Conservation (phyloP, 805 yeast genomes). For the Schwanniomyces pseudopolymorphus region DNA sequence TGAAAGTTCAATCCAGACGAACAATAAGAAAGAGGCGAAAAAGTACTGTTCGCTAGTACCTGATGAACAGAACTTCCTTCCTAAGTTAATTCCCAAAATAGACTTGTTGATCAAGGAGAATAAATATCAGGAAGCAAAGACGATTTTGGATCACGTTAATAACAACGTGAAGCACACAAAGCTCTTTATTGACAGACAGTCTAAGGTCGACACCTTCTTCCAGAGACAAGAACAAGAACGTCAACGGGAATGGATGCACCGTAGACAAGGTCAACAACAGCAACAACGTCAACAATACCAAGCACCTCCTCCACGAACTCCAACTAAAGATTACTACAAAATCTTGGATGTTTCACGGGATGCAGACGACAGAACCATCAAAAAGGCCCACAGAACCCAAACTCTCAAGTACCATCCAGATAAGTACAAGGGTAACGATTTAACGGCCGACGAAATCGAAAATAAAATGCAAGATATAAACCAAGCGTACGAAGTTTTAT, state of each 20-base stretch:
- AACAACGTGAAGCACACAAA: conserved; percentile 38
- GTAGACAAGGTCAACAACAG: conserved; percentile 41
- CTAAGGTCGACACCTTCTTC: conserved; percentile 25
- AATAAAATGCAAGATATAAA: conserved; percentile 87
- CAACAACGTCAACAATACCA: conserved; percentile 38
- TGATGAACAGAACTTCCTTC: conserved; percentile 30
- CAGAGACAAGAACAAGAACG: conserved; percentile 30
- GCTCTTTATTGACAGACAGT: conserved; percentile 33
- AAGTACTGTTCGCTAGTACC: conserved; percentile 23
- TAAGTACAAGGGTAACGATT: conserved; percentile 68
- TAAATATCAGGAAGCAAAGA: conserved; percentile 39
- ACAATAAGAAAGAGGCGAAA: conserved; percentile 20
- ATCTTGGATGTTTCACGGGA: conserved; percentile 63
- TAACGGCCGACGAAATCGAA: conserved; percentile 69
- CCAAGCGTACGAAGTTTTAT: conserved; percentile 85
- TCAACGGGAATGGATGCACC: conserved; percentile 25
- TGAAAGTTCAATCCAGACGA: conserved; percentile 34
- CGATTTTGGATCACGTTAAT: conserved; percentile 31
- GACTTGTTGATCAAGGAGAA: conserved; percentile 34
- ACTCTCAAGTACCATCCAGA: conserved; percentile 91
- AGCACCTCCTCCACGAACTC: conserved; percentile 30
- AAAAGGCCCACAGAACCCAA: conserved; percentile 74
- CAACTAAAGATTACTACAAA: conserved; percentile 74
- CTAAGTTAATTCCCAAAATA: conserved; percentile 34
- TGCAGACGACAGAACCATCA: conserved; percentile 72